A percentile compares a stretch with the other conserved stretches of the same genome.
Conservation (phyloP, 495 filamentous ascomycete species). For the Evernia prunastri region DNA sequence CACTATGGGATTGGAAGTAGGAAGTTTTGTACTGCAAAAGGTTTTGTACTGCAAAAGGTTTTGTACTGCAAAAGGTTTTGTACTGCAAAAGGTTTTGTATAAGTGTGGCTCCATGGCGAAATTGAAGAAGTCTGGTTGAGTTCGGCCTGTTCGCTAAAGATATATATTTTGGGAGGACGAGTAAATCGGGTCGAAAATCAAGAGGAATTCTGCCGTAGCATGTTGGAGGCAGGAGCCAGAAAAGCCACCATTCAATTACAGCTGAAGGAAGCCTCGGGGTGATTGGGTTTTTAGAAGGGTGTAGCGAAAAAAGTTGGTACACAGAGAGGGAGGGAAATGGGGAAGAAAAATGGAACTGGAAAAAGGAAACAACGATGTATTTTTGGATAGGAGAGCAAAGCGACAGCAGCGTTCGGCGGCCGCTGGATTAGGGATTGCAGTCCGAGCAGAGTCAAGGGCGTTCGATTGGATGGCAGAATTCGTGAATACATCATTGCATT, state of each 20-base stretch:
- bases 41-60: no score
- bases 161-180: background rate
- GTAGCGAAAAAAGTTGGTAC: background rate
- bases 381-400: background rate
- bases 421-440: background rate
- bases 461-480: background rate
- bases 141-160: background rate
- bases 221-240: background rate
- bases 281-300: background rate
- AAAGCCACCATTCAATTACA: background rate
- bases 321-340: background rate
- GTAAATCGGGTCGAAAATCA: background rate
- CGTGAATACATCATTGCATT: background rate
- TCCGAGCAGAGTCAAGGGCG: background rate
- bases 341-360: background rate
- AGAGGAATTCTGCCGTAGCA: background rate
- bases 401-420: background rate
- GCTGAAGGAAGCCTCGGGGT: background rate
- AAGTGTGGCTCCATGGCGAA: background rate
- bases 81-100: background rate
- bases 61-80: background rate
- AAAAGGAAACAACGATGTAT: background rate
- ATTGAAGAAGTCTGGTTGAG: background rate
- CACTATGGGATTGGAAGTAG: background rate
- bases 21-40: background rate